These are phyloP conservation scores for Cladosporium halotolerans DNA, from an alignment of 2,329 filamentous ascomycete species.

Conservation along the genomic window DNA sequence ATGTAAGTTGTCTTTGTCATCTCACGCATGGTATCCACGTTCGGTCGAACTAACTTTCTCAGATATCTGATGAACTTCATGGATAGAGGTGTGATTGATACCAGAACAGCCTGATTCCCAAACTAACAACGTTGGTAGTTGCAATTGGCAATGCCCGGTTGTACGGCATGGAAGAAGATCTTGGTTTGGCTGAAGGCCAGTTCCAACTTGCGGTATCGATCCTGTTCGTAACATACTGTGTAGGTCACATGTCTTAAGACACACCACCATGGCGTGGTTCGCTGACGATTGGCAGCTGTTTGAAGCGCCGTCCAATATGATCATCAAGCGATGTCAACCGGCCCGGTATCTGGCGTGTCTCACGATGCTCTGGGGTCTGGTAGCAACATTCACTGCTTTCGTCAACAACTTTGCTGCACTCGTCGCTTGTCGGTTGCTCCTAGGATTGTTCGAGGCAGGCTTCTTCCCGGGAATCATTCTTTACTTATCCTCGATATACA, in stretches of 20 bases:
- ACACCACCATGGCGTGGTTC: background rate
- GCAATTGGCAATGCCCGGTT: conserved; percentile 31
- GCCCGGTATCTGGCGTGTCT: conserved; percentile 10
- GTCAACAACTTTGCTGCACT: conserved; percentile 36
- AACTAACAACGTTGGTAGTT: background rate
- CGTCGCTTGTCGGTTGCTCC: conserved; percentile 31
- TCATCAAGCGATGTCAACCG: conserved; percentile 13
- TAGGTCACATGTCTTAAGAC: conserved; percentile 11
- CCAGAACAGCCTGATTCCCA: too few species aligned
- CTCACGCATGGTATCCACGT: conserved; percentile 44
- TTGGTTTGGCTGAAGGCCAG: conserved; percentile 36
- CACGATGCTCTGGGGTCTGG: conserved; percentile 27
- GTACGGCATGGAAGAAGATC: conserved; percentile 40
- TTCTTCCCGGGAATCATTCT: background rate
- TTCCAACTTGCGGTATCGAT: conserved; percentile 25
- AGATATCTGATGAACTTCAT: background rate
- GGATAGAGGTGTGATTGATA: background rate
- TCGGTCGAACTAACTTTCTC: conserved; percentile 46
- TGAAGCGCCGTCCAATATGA: conserved; percentile 11
- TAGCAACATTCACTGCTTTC: conserved; percentile 45
- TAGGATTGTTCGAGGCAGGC: conserved; percentile 22
- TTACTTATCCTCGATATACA: conserved; percentile 45
- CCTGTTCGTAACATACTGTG: conserved; percentile 26
- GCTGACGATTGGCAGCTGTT: background rate
- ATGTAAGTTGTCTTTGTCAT: background rate